Base-by-base conservation (phyloP, 148 eudicot genomes). In the Beta vulgaris region DNA sequence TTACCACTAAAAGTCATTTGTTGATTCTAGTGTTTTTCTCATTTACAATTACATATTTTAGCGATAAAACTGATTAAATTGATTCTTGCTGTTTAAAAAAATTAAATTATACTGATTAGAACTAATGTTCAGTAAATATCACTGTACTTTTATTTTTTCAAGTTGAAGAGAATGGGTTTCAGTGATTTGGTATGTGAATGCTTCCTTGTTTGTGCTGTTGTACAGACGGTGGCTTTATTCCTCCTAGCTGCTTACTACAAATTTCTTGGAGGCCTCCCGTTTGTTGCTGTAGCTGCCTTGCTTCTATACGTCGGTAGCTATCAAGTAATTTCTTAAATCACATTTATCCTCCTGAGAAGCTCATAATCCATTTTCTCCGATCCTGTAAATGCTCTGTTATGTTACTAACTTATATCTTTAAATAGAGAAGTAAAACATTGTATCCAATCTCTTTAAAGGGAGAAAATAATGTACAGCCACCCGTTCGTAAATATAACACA, bases 301-400 rank as follows among this genome's bases (percentile, higher is more conserved):
- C 97, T 92, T 72, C 84, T 96, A 39, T 96, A 96, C 76, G 99
- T 96, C 49, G 97, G 99, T 35, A 84, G 97, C 85, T 96, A 96
- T 81, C 99, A 96, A 88, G 98, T 96, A 80, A 83, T 69, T 70
- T 23, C 53, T 48, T 26, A 28, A 61, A 46, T 39, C 82, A 21
- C 29, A 34, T 37, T 36, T 48, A 36, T 31, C 19, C 28, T 37
- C 61, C 60, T 75, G 13, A 34, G 31, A 36, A 23, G 35, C 35
- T 48, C 36, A 39, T 48, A 1, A 11, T 34, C 44, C 23, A 26
- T 58, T 59, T 2, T 32, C 11, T 12, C 21, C 48, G 18, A 16
- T 71, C 16, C 32, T 60, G 32, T 31, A 60, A 29, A 59, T 31
- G 37, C 4, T 51, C 21, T 51, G 23, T 25, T 1, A 51, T 48